Evolutionary conservation across 352 stramenopile species (phyloP).

Genomic region (Phytophthora constricta): DNA sequence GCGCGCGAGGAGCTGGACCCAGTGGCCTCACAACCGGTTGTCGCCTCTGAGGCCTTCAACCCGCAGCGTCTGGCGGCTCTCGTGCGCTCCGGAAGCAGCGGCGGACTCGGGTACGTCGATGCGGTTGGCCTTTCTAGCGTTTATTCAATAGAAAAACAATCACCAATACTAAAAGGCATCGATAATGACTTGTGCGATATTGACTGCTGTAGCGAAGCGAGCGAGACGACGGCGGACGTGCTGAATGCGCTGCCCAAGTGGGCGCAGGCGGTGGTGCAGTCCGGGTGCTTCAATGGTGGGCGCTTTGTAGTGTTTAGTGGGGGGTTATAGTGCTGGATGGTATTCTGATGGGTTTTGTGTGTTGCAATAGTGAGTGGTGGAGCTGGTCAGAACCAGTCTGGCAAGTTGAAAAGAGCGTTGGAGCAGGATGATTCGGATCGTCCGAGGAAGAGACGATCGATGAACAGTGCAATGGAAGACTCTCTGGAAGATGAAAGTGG

Average conservation of each 20-base stretch:
- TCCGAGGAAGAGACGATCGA: conserved; percentile 17
- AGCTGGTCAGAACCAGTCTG: neutral
- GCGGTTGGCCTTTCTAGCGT: too few relatives aligned
- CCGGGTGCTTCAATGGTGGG: conserved; percentile 58
- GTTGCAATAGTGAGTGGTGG: conserved; percentile 2
- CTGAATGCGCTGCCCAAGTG: conserved; percentile 58
- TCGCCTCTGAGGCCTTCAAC: conserved; percentile 31
- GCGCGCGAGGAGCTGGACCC: conserved; percentile 28
- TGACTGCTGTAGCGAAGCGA: conserved; percentile 11
- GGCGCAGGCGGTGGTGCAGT: conserved; percentile 60
- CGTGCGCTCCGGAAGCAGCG: conserved; percentile 41
- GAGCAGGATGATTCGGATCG: conserved; percentile 14
- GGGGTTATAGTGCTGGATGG: neutral
- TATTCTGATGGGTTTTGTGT: conserved; percentile 4
- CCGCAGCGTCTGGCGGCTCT: conserved; percentile 49
- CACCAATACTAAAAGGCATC: neutral
- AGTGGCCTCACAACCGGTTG: conserved; percentile 13
- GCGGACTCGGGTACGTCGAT: conserved; percentile 43
- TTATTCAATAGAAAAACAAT: too few relatives aligned
- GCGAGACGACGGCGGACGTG: conserved; percentile 35
- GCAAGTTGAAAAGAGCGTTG: conserved; percentile 28
- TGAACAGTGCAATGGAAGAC: neutral
- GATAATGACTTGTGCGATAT: conserved; percentile 1
- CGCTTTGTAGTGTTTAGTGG: neutral
- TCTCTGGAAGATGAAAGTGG: conserved; percentile 18